Evolutionary conservation across 176 grass and related monocot genomes (phyloP).

Genomic region (Oryza australiensis): DNA sequence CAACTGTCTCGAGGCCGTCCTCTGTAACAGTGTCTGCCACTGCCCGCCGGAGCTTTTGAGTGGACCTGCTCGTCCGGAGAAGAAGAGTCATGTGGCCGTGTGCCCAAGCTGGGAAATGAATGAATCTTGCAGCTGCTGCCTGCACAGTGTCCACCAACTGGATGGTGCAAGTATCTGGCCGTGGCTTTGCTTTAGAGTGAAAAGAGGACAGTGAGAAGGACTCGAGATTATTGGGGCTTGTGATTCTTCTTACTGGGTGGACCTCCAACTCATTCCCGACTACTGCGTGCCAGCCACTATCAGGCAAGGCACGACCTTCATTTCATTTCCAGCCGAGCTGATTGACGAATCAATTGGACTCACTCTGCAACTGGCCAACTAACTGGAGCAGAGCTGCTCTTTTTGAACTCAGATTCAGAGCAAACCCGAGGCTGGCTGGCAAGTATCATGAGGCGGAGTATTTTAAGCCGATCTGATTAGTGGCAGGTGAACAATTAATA

Average conservation of each 20-base stretch:
- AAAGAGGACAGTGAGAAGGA: conserved; percentile 25
- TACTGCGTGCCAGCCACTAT: conserved; percentile 41
- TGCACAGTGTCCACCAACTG: conserved; percentile 29
- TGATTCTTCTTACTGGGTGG: conserved; percentile 40
- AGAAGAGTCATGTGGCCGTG: conserved; percentile 12
- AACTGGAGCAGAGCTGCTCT: conserved; percentile 22
- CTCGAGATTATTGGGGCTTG: conserved; percentile 35
- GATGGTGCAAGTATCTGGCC: conserved; percentile 1
- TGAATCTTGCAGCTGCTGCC: conserved; percentile 24
- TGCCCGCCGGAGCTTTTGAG: conserved; percentile 2
- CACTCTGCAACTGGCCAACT: background rate
- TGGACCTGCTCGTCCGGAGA: conserved; percentile 32
- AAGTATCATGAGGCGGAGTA: conserved; percentile 14
- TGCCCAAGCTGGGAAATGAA: conserved; percentile 23
- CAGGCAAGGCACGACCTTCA: background rate
- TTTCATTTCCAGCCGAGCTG: conserved; percentile 8
- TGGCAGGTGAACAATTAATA: conserved; percentile 1
- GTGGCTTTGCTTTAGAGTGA: conserved; percentile 7
- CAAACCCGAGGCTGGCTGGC: background rate
- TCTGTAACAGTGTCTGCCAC: conserved; percentile 24
- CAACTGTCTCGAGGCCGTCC: background rate
- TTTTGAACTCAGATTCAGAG: background rate
- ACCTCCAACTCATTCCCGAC: conserved; percentile 48
- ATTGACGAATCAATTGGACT: conserved; percentile 28
- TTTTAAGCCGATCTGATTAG: conserved; percentile 1